Base-by-base conservation (phyloP, 2,329 filamentous ascomycete species). In the Beauveria brongniartii region DNA sequence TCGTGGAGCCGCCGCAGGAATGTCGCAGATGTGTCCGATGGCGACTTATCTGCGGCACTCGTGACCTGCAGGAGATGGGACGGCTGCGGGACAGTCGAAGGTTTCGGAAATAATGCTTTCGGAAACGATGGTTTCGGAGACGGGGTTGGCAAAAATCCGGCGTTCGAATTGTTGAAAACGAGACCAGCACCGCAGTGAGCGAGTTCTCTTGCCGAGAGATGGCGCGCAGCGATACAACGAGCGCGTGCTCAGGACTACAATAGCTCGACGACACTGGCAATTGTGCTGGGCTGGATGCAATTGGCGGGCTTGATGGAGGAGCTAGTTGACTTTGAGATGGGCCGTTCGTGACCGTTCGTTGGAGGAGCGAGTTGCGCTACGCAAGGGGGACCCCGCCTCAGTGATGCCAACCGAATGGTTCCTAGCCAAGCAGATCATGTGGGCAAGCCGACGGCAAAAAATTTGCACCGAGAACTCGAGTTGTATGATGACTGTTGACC, bases 21-120 rank as follows among this genome's bases (percentile, higher is more conserved):
- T 56, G 59, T 61, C 59, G 53, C 59, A 55, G 59, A 55, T 61
- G 51, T 52, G 59, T 55, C 30, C 52, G 53, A 56, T 61, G 28
- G 52, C 37, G 28, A 47, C 44, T 40, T 41, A 34, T 46, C 44
- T 44, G 30, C 55, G n/a, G 55, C 54, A 47, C 41, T 24, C 26
- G 55, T 28, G 18, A n/a, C 26, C 26, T 22, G 34, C 10, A 28
- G 24, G 53, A 46, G 34, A 58, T 41, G 55, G 34, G 46, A 51
- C 24, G 46, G 20, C 52, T 24, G 37, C 7, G 51, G 14, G 4
- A 20, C 9, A 54, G 37, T 16, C 24, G 22, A 20, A 7, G 16
- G 22, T 43, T 28, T 20, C 52, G 22, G 37, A 53, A 22, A 54
- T 40, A 51, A 51, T 51, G 48, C 18, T 37, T 37, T 37, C 7